phyloP scores from a whole-genome alignment of 2,329 filamentous ascomycete species.

The Xylaria sp. region DNA sequence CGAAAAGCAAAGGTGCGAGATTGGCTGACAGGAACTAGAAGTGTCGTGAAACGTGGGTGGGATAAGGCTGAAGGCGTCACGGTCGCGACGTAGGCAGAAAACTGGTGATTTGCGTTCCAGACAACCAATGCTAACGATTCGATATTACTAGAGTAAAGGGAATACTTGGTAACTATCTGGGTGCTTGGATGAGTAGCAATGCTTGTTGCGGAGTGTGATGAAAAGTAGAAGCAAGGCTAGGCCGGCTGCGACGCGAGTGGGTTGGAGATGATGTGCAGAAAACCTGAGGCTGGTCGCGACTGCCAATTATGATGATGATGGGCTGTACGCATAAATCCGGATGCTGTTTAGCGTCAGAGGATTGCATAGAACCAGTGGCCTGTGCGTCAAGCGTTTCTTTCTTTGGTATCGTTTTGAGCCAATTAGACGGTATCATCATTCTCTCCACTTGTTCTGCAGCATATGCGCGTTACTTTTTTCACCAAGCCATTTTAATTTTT shows the following conservation, averaged over 20 bases:
- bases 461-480: background rate
- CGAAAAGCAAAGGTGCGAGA: background rate
- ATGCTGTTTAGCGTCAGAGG: constrained; percentile 26
- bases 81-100: background rate
- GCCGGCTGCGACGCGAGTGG: constrained; percentile 26
- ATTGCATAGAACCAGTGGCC: constrained; percentile 33
- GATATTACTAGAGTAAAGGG: background rate
- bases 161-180: background rate
- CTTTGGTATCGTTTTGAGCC: background rate
- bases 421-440: background rate
- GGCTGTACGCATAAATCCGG: constrained; percentile 4
- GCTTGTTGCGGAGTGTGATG: constrained; percentile 4
- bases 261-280: constrained; percentile 28
- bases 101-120: background rate
- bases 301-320: constrained; percentile 9
- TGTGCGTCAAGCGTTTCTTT: constrained; percentile 14
- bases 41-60: constrained; percentile 3
- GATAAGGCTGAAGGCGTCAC: background rate
- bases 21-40: constrained; percentile 1
- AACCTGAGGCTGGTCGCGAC: constrained; percentile 34
- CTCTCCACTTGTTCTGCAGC: background rate
- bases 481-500: background rate
- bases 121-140: background rate
- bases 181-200: background rate
- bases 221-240: constrained; percentile 19